Conservation (phyloP, 106 monocot species). For the Platanthera guangdongensis region DNA sequence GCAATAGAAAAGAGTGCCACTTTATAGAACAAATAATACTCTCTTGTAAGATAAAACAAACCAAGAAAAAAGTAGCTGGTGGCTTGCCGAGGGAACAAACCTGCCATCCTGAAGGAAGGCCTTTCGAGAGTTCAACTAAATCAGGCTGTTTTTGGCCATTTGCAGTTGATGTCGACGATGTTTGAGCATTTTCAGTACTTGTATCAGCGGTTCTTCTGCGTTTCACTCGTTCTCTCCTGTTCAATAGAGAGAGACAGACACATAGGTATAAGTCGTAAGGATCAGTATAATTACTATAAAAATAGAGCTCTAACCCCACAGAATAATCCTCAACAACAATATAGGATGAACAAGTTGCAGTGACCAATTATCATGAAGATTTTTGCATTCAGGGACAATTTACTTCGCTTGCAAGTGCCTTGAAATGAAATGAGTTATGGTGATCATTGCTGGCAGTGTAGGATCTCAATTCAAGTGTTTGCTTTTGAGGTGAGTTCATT, state of each 20-base stretch:
- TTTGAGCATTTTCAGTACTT: slow-evolving; percentile 18
- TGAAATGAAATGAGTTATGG: too few relatives aligned
- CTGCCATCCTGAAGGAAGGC: slow-evolving; percentile 94
- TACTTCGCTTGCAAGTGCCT: too few relatives aligned
- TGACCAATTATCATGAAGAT: too few relatives aligned
- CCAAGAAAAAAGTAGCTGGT: background rate
- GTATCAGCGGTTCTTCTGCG: slow-evolving; percentile 35
- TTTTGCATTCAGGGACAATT: too few relatives aligned
- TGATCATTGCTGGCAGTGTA: too few relatives aligned
- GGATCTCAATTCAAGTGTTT: too few relatives aligned
- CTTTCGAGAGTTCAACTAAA: slow-evolving; percentile 58
- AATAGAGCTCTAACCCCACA: too few relatives aligned
- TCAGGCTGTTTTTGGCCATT: slow-evolving; percentile 54
- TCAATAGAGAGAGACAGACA: background rate
- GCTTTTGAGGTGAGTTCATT: too few relatives aligned
- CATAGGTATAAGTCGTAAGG: too few relatives aligned
- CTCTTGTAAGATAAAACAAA: background rate
- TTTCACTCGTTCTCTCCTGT: slow-evolving; percentile 86
- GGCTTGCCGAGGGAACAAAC: slow-evolving; percentile 17
- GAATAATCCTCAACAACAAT: too few relatives aligned
- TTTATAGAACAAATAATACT: background rate
- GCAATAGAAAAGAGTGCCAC: background rate
- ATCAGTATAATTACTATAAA: too few relatives aligned
- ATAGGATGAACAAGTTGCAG: too few relatives aligned
- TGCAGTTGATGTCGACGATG: slow-evolving; percentile 17